These are phyloP conservation scores for Neocatenulostroma microsporum DNA, from an alignment of 2,329 filamentous ascomycete genomes.

Conservation along the genomic window DNA sequence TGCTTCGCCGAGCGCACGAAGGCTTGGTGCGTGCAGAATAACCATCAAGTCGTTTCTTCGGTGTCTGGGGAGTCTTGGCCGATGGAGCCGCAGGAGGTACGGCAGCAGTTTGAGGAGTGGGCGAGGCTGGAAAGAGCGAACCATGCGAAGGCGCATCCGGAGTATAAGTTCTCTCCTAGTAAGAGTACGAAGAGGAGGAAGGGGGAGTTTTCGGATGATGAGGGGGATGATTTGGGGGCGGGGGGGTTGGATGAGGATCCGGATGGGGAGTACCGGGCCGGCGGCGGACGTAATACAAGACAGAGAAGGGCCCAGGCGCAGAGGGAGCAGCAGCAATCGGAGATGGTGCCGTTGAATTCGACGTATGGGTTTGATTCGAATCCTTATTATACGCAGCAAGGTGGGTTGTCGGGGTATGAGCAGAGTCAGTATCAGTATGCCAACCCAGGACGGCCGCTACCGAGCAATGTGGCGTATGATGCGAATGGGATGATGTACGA, in stretches of 20 bases:
- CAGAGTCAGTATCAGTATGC: constrained; percentile 24
- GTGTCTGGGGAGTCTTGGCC: constrained; percentile 85
- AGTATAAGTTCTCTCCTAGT: constrained; percentile 88
- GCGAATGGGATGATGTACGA: constrained; percentile 22
- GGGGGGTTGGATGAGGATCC: constrained; percentile 29
- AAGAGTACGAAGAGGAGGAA: constrained; percentile 54
- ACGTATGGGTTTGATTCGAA: constrained; percentile 25
- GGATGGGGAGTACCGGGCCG: constrained; percentile 25
- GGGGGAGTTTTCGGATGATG: constrained; percentile 27
- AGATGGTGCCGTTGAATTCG: constrained; percentile 19
- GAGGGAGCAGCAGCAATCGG: constrained; percentile 6
- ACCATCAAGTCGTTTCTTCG: constrained; percentile 85
- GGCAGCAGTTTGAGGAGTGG: constrained; percentile 67
- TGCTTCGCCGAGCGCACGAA: constrained; percentile 85
- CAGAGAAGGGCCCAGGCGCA: constrained; percentile 13
- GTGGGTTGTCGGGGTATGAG: constrained; percentile 17
- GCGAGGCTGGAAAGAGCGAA: constrained; percentile 75
- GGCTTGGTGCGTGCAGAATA: constrained; percentile 71
- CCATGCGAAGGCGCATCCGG: constrained; percentile 75
- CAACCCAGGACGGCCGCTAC: constrained; percentile 21
- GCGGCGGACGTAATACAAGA: constrained; percentile 19
- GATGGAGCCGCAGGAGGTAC: constrained; percentile 64
- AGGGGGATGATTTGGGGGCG: constrained; percentile 27
- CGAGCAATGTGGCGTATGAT: constrained; percentile 26
- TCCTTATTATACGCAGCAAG: constrained; percentile 26